Base-by-base conservation (phyloP, 257 asterid species). In the Scutellaria minor region DNA sequence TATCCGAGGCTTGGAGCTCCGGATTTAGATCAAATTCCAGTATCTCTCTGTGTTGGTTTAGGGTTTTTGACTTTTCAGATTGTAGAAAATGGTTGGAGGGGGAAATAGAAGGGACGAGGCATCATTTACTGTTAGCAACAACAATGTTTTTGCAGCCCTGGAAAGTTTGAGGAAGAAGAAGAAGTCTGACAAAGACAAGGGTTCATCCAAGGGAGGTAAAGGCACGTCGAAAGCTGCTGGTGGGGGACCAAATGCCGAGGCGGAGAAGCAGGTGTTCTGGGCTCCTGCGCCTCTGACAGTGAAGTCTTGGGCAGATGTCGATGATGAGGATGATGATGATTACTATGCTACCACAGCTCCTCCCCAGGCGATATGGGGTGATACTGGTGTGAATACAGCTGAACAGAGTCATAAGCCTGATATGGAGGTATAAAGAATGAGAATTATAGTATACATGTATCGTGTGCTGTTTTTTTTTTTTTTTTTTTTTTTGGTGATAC, bases 301-400 rank as follows among this genome's bases (percentile, higher is more conserved):
- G 11, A 93, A 89, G 84, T 89, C 96, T 0, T 93, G 98, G 98
- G 98, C 97, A 1, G 98, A 93, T 88, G 96, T 91, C 11, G 98
- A 93, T 39, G 98, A 93, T 22, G 98, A 93, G 70, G 97, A 91
- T 68, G 98, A 93, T 53, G 98, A 90, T 61, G 97, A 93, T 82
- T 93, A 93, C 80, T 93, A 84, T 37, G 97, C 97, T 37, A 93
- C 97, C 63, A 84, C 91, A 10, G 97, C 97, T 10, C 96, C 97
- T 13, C 98, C 97, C 8, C 83, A 71, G 80, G 78, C 96, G 0
- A 81, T 85, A 41, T 91, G 95, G 97, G 90, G 51, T 59, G 85
- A 76, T 64, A 77, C 87, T 15, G 58, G 81, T 35, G 58, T 54
- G 73, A 66, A 55, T 69, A 20, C 72, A 58, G 59, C 80, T 4